A percentile compares a stretch with the other conserved stretches of the same genome.
Conservation (phyloP, 2,329 filamentous ascomycete genomes). For the Pyrenophora seminiperda region DNA sequence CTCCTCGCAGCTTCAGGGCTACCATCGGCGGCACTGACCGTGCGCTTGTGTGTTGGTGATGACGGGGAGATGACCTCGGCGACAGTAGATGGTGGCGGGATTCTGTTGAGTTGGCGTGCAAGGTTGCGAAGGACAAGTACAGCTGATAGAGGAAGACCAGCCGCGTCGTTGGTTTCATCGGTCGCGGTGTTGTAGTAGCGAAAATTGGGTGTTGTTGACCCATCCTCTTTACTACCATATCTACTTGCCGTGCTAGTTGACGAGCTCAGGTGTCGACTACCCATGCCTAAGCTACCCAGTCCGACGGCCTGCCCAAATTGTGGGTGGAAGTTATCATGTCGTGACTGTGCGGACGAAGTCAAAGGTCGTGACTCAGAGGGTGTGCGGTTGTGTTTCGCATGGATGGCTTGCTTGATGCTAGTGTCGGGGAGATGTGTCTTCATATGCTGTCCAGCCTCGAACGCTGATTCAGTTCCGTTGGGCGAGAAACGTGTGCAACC, state of each 20-base stretch:
- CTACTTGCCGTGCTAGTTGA: conserved; percentile 25
- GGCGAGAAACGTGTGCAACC: conserved; percentile 64
- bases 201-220: conserved; percentile 33
- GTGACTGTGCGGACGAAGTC: conserved; percentile 36
- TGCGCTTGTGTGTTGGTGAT: conserved; percentile 38
- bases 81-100: conserved; percentile 35
- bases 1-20: conserved; percentile 32
- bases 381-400: conserved; percentile 57
- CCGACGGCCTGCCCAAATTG: conserved; percentile 39
- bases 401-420: conserved; percentile 43
- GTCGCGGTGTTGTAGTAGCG: conserved; percentile 54
- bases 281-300: conserved; percentile 37
- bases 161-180: conserved; percentile 63
- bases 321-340: conserved; percentile 37
- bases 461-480: conserved; percentile 42
- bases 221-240: conserved; percentile 29
- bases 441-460: conserved; percentile 66
- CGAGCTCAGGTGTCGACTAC: conserved; percentile 23
- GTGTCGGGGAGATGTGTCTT: conserved; percentile 68
- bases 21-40: conserved; percentile 36
- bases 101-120: conserved; percentile 56
- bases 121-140: conserved; percentile 80
- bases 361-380: conserved; percentile 36
- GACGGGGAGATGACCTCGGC: conserved; percentile 33
- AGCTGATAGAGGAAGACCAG: conserved; percentile 78